phyloP scores from a whole-genome alignment of 2,329 filamentous ascomycete species.

The Beauveria caledonica region DNA sequence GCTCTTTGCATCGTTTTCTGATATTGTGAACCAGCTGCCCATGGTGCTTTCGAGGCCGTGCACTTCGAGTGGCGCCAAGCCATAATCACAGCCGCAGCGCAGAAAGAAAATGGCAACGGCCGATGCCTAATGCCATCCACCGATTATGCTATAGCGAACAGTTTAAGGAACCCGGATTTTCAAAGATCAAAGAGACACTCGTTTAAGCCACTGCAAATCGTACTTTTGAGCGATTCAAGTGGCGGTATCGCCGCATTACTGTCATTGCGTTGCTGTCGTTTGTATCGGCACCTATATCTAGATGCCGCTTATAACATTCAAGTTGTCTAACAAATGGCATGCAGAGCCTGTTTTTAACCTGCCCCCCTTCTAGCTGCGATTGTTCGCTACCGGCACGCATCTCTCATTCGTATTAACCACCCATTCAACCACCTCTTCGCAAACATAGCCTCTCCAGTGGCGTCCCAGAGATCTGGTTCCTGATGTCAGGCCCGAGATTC shows the following conservation, averaged over 20 bases:
- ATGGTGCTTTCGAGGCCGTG: not conserved
- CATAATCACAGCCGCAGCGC: not conserved
- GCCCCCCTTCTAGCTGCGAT: too few species aligned
- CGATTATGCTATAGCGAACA: not conserved
- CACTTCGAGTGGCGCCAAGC: not conserved
- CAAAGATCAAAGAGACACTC: not conserved
- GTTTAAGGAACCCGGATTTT: not conserved
- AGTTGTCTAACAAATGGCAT: not conserved
- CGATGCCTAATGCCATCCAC: not conserved
- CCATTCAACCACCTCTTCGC: not conserved
- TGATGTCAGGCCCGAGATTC: not conserved
- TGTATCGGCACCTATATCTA: not conserved
- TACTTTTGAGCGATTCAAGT: not conserved
- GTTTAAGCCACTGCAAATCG: not conserved
- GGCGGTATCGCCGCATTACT: not conserved
- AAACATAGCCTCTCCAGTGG: not conserved
- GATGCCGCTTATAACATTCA: not conserved
- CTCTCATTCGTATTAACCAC: not conserved
- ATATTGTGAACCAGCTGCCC: not conserved
- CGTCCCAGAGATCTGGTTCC: slow-evolving; percentile 2
- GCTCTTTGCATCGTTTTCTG: not conserved
- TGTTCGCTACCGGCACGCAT: not conserved
- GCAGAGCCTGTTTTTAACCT: not conserved
- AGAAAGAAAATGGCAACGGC: not conserved
- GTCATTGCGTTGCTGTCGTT: not conserved